A percentile compares a stretch with the other conserved stretches of the same genome.
phyloP scores from a whole-genome alignment of 2,329 filamentous ascomycete species.

The Xylariaceae sp. region DNA sequence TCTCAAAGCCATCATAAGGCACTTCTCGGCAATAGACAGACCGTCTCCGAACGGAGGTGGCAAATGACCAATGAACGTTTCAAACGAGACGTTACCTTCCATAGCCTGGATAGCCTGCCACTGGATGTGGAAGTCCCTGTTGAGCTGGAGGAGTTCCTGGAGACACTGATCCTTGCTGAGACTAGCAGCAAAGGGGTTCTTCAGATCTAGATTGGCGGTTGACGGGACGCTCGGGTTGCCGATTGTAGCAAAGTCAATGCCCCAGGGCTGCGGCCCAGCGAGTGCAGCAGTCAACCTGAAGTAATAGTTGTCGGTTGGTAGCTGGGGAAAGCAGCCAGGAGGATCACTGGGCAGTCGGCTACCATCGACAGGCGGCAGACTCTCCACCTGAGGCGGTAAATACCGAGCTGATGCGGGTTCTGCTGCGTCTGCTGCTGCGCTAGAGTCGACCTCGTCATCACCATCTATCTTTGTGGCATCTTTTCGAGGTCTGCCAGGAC shows the following conservation, averaged over 20 bases:
- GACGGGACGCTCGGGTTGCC: not conserved
- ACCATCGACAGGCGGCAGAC: not conserved
- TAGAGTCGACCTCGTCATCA: not conserved
- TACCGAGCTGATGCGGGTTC: slow-evolving; percentile 5
- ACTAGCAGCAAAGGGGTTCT: not conserved
- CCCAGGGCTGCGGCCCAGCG: too few species aligned
- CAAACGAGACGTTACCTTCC: slow-evolving; percentile 1
- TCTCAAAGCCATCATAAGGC: not conserved
- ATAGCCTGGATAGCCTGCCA: not conserved
- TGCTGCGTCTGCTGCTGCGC: not conserved
- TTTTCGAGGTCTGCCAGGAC: not conserved
- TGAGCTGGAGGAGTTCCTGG: not conserved
- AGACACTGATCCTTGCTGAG: not conserved
- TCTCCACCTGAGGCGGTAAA: not conserved
- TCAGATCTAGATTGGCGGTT: not conserved
- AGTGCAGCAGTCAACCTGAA: not conserved
- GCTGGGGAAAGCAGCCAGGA: not conserved
- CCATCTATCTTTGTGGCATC: not conserved
- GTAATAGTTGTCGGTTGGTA: not conserved
- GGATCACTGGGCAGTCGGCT: too few species aligned
- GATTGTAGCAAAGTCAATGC: not conserved
- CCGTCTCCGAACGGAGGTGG: not conserved
- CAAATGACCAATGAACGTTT: not conserved
- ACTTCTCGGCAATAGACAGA: not conserved
- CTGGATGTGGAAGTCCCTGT: not conserved